Evolutionary conservation across 148 eudicot genomes (phyloP).

Genomic region (Nepenthes mirabilis): DNA sequence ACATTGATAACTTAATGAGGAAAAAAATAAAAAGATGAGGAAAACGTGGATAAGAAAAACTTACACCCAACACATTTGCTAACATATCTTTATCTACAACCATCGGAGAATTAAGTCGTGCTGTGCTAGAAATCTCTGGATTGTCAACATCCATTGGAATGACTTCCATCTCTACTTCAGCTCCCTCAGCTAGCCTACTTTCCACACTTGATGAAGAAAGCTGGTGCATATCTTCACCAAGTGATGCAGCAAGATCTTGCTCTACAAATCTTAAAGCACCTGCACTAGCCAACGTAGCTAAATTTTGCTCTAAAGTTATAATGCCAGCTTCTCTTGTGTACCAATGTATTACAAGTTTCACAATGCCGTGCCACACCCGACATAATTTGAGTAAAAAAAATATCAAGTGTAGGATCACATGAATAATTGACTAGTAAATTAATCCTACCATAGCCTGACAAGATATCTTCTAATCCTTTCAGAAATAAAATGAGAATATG

Average conservation of each 20-base stretch:
- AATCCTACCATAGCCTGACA: too few relatives aligned
- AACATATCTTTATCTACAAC: slow-evolving; percentile 83
- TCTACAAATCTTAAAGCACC: slow-evolving; percentile 96
- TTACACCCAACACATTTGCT: slow-evolving; percentile 88
- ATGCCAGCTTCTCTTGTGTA: slow-evolving; percentile 99
- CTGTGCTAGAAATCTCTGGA: slow-evolving; percentile 65
- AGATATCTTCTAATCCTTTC: too few relatives aligned
- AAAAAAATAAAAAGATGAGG: not conserved
- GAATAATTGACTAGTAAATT: too few relatives aligned
- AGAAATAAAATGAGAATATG: too few relatives aligned
- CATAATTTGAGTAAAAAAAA: not conserved
- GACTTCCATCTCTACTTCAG: slow-evolving; percentile 95
- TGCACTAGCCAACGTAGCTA: slow-evolving; percentile 97
- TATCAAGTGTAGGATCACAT: not conserved
- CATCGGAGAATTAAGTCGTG: slow-evolving; percentile 56
- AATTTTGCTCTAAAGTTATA: slow-evolving; percentile 73
- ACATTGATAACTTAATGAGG: not conserved
- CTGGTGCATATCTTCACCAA: slow-evolving; percentile 73
- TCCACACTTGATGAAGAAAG: slow-evolving; percentile 75
- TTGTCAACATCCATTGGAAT: slow-evolving; percentile 75
- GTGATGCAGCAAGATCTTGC: slow-evolving; percentile 53
- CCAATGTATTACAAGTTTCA: slow-evolving; percentile 72
- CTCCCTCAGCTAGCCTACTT: slow-evolving; percentile 73
- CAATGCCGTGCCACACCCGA: slow-evolving; percentile 47
- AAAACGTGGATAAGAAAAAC: slow-evolving; percentile 11